Conservation (phyloP, 176 grass and related monocot species). For the Avena sativa region DNA sequence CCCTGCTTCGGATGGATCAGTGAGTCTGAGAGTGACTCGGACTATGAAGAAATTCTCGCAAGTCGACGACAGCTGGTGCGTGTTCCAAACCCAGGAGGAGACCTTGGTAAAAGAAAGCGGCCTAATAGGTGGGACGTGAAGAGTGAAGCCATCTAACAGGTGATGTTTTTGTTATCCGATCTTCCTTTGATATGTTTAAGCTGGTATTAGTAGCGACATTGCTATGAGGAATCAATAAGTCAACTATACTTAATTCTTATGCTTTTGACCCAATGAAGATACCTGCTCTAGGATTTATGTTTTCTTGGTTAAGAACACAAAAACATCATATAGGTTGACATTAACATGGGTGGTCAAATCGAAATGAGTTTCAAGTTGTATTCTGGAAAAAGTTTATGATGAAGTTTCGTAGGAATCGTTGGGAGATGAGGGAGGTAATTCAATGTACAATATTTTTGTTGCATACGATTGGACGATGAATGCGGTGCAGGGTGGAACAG, state of each 20-base stretch:
- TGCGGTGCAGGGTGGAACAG: not conserved
- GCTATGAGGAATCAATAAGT: not conserved
- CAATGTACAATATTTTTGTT: not conserved
- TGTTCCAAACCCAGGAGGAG: not conserved
- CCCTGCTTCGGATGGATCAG: conserved; percentile 48
- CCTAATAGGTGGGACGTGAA: conserved; percentile 28
- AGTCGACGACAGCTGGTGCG: not conserved
- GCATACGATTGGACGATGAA: not conserved
- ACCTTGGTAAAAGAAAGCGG: conserved; percentile 6
- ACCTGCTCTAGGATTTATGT: not conserved
- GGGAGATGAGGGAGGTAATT: not conserved
- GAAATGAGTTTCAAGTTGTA: not conserved
- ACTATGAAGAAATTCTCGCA: conserved; percentile 22
- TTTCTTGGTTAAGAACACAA: not conserved
- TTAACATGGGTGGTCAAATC: not conserved
- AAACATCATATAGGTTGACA: not conserved
- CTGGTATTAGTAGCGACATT: not conserved
- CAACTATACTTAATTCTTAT: not conserved
- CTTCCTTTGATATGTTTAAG: not conserved
- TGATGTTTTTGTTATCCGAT: not conserved
- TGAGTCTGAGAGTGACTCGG: conserved; percentile 34
- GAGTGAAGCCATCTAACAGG: not conserved
- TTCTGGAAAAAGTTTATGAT: not conserved
- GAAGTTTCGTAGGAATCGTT: not conserved
- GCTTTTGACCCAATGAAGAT: not conserved